phyloP scores from a whole-genome alignment of 2,329 filamentous ascomycete species.

The Aspergillus brasiliensis region DNA sequence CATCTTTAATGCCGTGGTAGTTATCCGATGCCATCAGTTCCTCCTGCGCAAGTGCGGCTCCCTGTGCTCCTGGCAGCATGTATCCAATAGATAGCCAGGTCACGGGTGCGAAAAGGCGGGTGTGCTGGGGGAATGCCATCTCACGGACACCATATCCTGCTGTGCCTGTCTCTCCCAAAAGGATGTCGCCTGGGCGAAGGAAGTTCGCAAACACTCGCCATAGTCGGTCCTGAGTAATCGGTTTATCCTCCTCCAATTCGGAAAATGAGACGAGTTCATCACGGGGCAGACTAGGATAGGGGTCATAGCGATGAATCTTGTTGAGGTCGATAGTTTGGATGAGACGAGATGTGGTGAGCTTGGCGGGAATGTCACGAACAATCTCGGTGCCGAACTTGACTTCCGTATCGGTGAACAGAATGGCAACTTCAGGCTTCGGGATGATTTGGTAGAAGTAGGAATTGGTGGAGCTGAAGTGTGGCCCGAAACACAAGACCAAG shows the following conservation, averaged over 20 bases:
- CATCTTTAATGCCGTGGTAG: constrained; percentile 14
- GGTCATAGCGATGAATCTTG: not conserved
- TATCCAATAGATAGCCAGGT: constrained; percentile 65
- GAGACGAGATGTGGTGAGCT: not conserved
- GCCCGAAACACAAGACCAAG: constrained; percentile 46
- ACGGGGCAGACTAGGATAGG: not conserved
- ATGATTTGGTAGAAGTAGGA: not conserved
- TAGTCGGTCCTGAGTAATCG: not conserved
- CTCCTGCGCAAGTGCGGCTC: constrained; percentile 55
- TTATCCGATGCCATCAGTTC: constrained; percentile 22
- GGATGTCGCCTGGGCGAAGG: not conserved
- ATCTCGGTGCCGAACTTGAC: not conserved
- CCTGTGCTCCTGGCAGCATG: constrained; percentile 60
- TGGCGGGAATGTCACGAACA: not conserved
- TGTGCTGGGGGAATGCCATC: constrained; percentile 53
- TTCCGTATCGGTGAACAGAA: not conserved
- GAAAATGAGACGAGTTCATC: not conserved
- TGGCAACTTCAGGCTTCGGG: not conserved
- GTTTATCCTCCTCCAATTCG: not conserved
- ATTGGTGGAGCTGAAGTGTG: not conserved
- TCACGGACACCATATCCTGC: constrained; percentile 58
- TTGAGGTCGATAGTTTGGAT: not conserved
- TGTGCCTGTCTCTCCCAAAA: constrained; percentile 28
- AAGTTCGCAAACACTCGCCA: not conserved
- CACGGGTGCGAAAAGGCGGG: constrained; percentile 53